A percentile compares a stretch with the other conserved stretches of the same genome.
phyloP scores from a whole-genome alignment of 2,329 filamentous ascomycete genomes.

The Botrytis cinerea region DNA sequence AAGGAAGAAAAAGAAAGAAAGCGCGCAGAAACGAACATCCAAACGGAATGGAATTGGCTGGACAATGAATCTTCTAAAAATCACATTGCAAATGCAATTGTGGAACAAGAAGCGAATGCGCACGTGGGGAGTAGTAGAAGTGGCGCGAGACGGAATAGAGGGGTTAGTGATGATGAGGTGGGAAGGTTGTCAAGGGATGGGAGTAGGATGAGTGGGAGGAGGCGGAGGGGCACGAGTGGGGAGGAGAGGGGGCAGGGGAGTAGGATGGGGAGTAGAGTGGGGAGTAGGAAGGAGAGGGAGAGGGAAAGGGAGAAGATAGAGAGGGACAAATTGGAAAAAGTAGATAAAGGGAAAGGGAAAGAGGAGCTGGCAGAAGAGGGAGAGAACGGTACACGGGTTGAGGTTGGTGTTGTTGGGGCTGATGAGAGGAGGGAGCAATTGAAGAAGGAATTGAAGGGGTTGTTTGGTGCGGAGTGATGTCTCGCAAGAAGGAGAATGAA shows the following conservation, averaged over 20 bases:
- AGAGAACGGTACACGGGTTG: constrained; percentile 18
- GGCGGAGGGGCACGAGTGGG: constrained; percentile 23
- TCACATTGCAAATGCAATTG: not conserved
- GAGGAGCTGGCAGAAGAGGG: not conserved
- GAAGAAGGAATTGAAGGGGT: constrained; percentile 32
- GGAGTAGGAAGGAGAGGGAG: constrained; percentile 13
- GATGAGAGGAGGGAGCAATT: constrained; percentile 30
- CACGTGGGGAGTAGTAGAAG: too few relatives aligned
- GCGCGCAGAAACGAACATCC: not conserved
- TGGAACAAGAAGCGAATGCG: not conserved
- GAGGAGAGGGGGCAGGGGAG: constrained; percentile 18
- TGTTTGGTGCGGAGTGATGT: constrained; percentile 31
- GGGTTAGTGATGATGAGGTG: not conserved
- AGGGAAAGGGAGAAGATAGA: not conserved
- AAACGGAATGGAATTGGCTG: not conserved
- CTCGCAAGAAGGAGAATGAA: not conserved
- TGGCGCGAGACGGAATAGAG: not conserved
- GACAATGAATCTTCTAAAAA: constrained; percentile 16
- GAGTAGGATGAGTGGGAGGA: constrained; percentile 30
- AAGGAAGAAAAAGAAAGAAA: constrained; percentile 9
- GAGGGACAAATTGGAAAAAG: not conserved
- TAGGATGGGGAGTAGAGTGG: constrained; percentile 7
- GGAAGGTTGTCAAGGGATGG: not conserved
- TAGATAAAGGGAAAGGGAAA: constrained; percentile 3
- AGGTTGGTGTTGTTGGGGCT: not conserved